Base-by-base conservation (phyloP, 352 stramenopile species). In the Phytophthora chlamydospora region DNA sequence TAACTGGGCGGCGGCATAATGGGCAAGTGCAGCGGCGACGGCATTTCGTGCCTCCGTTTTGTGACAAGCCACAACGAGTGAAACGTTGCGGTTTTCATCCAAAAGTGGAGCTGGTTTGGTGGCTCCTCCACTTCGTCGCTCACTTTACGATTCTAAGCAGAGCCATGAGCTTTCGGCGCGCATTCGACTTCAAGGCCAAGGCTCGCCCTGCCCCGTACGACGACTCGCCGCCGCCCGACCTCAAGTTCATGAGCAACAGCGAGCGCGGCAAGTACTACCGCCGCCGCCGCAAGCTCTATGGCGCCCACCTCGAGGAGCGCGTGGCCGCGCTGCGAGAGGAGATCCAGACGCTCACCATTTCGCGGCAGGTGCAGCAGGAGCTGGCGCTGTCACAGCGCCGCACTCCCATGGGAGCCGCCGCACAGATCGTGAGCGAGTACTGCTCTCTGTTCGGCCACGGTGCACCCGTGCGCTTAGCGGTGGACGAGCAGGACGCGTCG, bases 231-330 rank as follows among this genome's bases (percentile, higher is more conserved):
- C 63, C 57, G 33, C 44, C 70, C 42, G 61, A 76, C 53, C 53
- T 83, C 40, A 78, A 79, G 58, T 29, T 60, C 56, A 85, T 89
- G 79, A 75, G 56, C 52, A 89, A 86, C 52, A 89, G 80, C 52
- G 80, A 89, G 49, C 77, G 80, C 3, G 75, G 76, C 16, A 90
- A 90, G 58, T 81, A 86, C 17, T 88, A 90, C 57, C 78, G 80
- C 35, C 73, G 66, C 29, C 68, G 72, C 43, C 68, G 78, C 27
- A 85, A 87, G 49, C 53, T 69, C 43, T 88, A 87, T 61, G 59
- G 75, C 6, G 61, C 64, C 31, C 47, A 74, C 5, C 53, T 90
- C 9, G 45, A 75, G 11, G 21, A 55, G 0, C 47, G 55, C 4
- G 76, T 92, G 17, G 58, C 64, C 40, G 51, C 73, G 5, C 69